Percentiles rank a stretch among this genome's conserved stretches.
Evolutionary conservation across 345 rosid genomes (phyloP).

Genomic region (Salix brachista): DNA sequence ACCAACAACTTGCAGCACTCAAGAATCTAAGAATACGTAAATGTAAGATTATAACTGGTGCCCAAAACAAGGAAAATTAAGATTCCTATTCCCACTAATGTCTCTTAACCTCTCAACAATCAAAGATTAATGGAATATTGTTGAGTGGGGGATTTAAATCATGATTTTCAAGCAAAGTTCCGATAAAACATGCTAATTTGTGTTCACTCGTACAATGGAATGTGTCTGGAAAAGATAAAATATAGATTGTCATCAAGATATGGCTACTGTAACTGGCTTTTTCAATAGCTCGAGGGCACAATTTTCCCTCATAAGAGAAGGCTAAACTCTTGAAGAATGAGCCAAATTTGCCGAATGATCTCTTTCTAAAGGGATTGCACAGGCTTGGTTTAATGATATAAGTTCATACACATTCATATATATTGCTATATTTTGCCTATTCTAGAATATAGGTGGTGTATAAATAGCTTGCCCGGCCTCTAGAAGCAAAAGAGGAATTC

Average conservation of each 20-base stretch:
- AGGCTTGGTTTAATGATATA: background rate
- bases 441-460: background rate
- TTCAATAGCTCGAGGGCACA: too few species aligned
- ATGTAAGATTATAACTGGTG: too few species aligned
- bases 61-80: background rate
- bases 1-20: background rate
- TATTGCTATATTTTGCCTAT: background rate
- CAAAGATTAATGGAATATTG: background rate
- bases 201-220: background rate
- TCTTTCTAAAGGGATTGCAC: background rate
- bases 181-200: background rate
- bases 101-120: constrained; percentile 6
- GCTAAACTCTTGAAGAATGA: background rate
- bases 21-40: background rate
- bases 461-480: background rate
- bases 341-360: background rate
- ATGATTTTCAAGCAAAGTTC: background rate
- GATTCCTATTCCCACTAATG: constrained; percentile 5
- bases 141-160: background rate
- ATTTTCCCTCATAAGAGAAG: background rate
- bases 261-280: too few species aligned
- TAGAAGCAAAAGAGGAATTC: too few species aligned
- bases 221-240: too few species aligned
- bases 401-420: too few species aligned
- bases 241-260: too few species aligned